A percentile compares a stretch with the other conserved stretches of the same genome.
These are phyloP conservation scores for Bidens hawaiensis DNA, from an alignment of 140 eudicot species.

Conservation along the genomic window DNA sequence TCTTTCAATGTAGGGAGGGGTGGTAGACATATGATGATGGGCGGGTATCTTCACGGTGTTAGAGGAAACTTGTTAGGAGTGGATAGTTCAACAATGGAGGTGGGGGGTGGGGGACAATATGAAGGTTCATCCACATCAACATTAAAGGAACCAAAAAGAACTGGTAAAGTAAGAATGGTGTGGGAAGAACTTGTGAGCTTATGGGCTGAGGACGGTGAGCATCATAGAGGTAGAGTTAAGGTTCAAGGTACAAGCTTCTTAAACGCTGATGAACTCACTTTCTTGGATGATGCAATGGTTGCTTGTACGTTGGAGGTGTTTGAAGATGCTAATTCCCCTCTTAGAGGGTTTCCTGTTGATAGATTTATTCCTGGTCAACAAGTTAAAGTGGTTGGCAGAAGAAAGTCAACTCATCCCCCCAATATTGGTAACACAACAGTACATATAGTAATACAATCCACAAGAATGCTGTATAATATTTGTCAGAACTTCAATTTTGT, in stretches of 20 bases:
- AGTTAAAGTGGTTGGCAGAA: conserved; percentile 78
- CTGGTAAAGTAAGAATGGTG: conserved; percentile 72
- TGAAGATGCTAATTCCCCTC: conserved; percentile 55
- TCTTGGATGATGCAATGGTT: conserved; percentile 81
- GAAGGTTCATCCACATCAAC: conserved; percentile 29
- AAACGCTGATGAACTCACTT: conserved; percentile 74
- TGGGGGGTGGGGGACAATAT: conserved; percentile 18
- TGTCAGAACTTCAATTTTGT: neutral
- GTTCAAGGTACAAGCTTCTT: conserved; percentile 61
- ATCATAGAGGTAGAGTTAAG: conserved; percentile 66
- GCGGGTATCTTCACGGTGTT: conserved; percentile 36
- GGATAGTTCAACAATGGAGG: conserved; percentile 38
- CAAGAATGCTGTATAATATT: too few species aligned
- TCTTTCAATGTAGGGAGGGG: conserved; percentile 25
- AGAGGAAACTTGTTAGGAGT: conserved; percentile 41
- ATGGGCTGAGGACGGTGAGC: conserved; percentile 87
- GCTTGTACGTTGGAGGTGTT: conserved; percentile 69
- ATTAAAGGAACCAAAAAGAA: conserved; percentile 41
- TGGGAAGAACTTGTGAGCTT: conserved; percentile 85
- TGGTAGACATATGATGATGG: conserved; percentile 39
- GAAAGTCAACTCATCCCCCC: conserved; percentile 40
- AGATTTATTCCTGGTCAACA: conserved; percentile 72
- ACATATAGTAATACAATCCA: too few species aligned
- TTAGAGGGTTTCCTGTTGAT: conserved; percentile 77
- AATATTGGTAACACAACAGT: neutral